These are phyloP conservation scores for Dalbergia cultrata DNA, from an alignment of 306 rosid species.

Conservation along the genomic window DNA sequence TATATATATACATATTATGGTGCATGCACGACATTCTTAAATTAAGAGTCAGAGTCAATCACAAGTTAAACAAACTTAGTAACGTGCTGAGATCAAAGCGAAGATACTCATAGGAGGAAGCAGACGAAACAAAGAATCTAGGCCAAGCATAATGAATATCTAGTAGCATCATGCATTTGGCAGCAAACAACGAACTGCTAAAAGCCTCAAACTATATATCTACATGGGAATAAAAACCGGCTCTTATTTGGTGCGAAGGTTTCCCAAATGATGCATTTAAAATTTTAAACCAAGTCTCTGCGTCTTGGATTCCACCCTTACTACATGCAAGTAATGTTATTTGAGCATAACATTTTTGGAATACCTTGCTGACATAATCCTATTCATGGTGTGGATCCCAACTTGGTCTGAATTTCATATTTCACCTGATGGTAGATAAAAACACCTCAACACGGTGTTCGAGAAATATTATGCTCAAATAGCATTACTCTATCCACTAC, in stretches of 20 bases:
- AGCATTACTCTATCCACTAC: neutral
- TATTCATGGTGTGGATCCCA: too few species aligned
- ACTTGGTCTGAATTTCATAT: too few species aligned
- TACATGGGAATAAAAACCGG: neutral
- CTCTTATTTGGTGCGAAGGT: neutral
- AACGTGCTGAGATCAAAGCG: conserved; percentile 40
- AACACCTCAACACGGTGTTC: too few species aligned
- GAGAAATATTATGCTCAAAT: too few species aligned
- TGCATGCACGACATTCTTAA: conserved; percentile 23
- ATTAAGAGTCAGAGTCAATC: neutral
- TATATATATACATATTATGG: conserved; percentile 3
- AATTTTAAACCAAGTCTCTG: neutral
- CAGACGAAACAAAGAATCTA: conserved; percentile 42
- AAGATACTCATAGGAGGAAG: conserved; percentile 29
- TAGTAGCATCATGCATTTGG: conserved; percentile 28
- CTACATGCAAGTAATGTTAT: too few species aligned
- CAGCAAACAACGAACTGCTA: neutral
- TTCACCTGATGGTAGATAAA: too few species aligned
- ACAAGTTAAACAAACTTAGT: conserved; percentile 24
- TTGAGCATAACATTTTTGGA: too few species aligned
- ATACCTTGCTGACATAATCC: too few species aligned
- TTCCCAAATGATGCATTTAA: neutral
- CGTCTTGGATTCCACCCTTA: neutral
- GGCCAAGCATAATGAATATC: conserved; percentile 1
- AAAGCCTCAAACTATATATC: neutral